Evolutionary conservation across 768 basidiomycete species (phyloP).

Genomic region (Dioszegia hungarica): DNA sequence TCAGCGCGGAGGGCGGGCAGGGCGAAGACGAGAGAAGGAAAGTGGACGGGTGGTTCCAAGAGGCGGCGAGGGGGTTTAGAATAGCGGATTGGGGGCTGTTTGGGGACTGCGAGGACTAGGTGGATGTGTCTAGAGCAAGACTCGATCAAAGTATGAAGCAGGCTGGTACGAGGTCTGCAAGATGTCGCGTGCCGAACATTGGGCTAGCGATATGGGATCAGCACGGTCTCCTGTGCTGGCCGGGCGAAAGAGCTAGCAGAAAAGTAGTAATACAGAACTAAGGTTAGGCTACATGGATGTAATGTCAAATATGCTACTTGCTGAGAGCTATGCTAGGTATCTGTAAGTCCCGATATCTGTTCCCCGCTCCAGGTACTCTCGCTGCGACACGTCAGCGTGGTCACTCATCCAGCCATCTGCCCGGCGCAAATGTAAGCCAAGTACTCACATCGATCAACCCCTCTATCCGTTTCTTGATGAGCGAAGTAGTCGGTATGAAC

Average conservation of each 20-base stretch:
- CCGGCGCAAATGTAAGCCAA: neutral
- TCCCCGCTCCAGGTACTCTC: conserved; percentile 83
- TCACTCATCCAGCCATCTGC: neutral
- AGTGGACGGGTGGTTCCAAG: conserved; percentile 55
- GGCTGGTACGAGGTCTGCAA: no score
- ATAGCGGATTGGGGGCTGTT: conserved; percentile 71
- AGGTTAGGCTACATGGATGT: neutral
- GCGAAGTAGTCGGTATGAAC: conserved; percentile 77
- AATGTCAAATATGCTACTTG: no score
- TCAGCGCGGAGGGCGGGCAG: conserved; percentile 38
- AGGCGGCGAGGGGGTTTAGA: conserved; percentile 58
- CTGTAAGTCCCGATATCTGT: conserved; percentile 38
- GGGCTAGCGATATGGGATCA: no score
- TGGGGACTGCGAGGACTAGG: conserved; percentile 38
- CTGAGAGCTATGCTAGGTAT: conserved; percentile 30
- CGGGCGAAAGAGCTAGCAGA: no score
- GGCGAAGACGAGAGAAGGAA: conserved; percentile 51
- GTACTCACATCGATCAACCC: conserved; percentile 77
- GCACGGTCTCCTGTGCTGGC: no score
- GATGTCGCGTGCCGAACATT: no score
- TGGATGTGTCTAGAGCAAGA: no score
- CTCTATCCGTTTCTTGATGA: conserved; percentile 92
- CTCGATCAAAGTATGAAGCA: no score
- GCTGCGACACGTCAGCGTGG: conserved; percentile 54
- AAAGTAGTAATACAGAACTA: neutral